A percentile compares a stretch with the other conserved stretches of the same genome.
Evolutionary conservation across 1,284 basidiomycete genomes (phyloP).

Genomic region (Mycena sp.): DNA sequence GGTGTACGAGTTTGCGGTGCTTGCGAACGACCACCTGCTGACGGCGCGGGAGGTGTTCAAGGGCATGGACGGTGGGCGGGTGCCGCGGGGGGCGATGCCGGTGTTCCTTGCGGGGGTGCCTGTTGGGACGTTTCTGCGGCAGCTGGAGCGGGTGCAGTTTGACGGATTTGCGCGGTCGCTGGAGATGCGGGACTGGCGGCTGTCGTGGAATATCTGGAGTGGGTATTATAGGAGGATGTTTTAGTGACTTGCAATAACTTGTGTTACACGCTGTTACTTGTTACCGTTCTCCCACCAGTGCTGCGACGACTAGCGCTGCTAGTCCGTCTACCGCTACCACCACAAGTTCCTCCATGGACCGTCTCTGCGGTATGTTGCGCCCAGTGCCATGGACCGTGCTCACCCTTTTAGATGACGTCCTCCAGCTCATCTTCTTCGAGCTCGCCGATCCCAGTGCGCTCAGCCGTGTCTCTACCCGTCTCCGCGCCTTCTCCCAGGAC

Average conservation of each 20-base stretch:
- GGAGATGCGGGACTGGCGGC: slow-evolving; percentile 82
- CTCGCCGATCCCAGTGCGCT: slow-evolving; percentile 70
- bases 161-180: slow-evolving; percentile 82
- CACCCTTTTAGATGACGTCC: slow-evolving; percentile 66
- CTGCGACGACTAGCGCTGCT: too few relatives aligned
- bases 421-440: slow-evolving; percentile 77
- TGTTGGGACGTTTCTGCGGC: slow-evolving; percentile 74
- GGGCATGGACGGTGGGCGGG: slow-evolving; percentile 60
- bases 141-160: slow-evolving; percentile 85
- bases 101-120: slow-evolving; percentile 87
- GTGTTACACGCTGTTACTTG: too few relatives aligned
- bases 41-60: slow-evolving; percentile 86
- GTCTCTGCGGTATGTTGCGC: too few relatives aligned
- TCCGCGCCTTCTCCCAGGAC: slow-evolving; percentile 71
- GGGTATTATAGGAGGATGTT: slow-evolving; percentile 69
- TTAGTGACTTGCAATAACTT: slow-evolving; percentile 41
- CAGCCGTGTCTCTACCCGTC: slow-evolving; percentile 64
- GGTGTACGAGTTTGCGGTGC: slow-evolving; percentile 90
- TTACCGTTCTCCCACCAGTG: too few relatives aligned
- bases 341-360: too few relatives aligned
- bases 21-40: slow-evolving; percentile 91
- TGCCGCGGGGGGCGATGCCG: slow-evolving; percentile 75
- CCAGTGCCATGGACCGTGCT: too few relatives aligned
- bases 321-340: too few relatives aligned
- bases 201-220: slow-evolving; percentile 89